Evolutionary conservation across 202 grass and related monocot genomes (phyloP), one percentile per base, ranked within the genome.

Genomic region (Panicum hallii): DNA sequence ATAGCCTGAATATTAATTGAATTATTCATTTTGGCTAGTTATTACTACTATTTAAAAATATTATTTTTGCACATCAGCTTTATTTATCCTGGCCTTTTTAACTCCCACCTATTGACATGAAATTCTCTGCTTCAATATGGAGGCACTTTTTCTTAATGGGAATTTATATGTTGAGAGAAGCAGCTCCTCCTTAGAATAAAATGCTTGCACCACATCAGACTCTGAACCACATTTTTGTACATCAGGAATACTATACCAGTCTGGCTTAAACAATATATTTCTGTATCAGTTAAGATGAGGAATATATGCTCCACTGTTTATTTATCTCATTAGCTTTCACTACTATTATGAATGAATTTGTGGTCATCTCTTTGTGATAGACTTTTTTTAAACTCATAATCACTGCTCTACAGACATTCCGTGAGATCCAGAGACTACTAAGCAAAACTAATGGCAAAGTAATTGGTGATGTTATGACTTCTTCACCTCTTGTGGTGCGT

Each of bases 401-500:
- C 34, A 74, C 65, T 65, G 43, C 2, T 48, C 22, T 67, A 53
- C 86, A 99, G 96, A 75, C 93, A 86, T 99, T 99, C 79, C 92
- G 83, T 60, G 91, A 99, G 90, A 92, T 99, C 60, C 96, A 95
- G 63, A 95, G 67, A 80, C 86, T 99, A 67, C 79, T 99, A 70
- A 94, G 86, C 79, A 99, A 99, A 89, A 99, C 91, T 45, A 94
- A 92, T 54, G 96, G 93, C 58, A 90, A 84, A 94, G 80, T 92
- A 64, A 83, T 99, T 54, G 84, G 79, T 74, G 96, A 99, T 86
- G 91, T 99, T 30, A 99, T 99, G 93, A 99, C 96, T 5, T 62
- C 83, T 71, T 80, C 86, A 12, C 96, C 93, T 77, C 82, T 96
- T 63, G 96, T 86, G 34, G 93, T 99, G 62, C 91, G 90, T 74